Evolutionary conservation across 352 stramenopile genomes (phyloP).

Genomic region (Globisporangium viniferum): DNA sequence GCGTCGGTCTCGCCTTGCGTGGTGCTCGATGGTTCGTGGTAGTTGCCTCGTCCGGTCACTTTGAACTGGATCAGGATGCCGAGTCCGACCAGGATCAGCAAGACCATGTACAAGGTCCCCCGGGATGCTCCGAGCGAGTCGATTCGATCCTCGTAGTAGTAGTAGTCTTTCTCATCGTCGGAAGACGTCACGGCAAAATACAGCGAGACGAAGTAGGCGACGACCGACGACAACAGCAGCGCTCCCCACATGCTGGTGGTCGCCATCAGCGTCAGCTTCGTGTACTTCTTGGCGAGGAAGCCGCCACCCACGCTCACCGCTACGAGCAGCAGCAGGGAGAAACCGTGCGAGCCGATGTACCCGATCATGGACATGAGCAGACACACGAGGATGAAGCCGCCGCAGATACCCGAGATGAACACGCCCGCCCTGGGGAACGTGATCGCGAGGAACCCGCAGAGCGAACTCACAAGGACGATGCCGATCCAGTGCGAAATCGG

Average conservation of each 20-base stretch:
- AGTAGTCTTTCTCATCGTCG: not conserved
- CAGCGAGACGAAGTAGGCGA: too few species aligned
- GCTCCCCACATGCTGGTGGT: not conserved
- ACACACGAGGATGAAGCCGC: not conserved
- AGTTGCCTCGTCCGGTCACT: not conserved
- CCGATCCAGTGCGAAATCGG: too few species aligned
- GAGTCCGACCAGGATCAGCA: slow-evolving; percentile 25
- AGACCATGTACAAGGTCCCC: not conserved
- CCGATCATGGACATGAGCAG: not conserved
- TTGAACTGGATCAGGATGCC: not conserved
- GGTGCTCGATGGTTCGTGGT: not conserved
- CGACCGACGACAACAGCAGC: not conserved
- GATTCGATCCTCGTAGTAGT: too few species aligned
- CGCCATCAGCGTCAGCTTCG: not conserved
- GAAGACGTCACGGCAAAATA: not conserved
- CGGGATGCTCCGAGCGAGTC: too few species aligned
- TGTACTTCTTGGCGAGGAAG: not conserved
- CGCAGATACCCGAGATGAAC: not conserved
- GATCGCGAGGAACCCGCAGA: not conserved
- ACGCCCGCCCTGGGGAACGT: not conserved
- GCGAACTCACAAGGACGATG: not conserved
- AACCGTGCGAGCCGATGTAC: not conserved
- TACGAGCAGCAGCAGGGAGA: not conserved
- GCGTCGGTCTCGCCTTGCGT: not conserved
- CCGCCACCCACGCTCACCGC: not conserved